phyloP scores from a whole-genome alignment of 1,284 basidiomycete species.

The Clitocybe nebularis region DNA sequence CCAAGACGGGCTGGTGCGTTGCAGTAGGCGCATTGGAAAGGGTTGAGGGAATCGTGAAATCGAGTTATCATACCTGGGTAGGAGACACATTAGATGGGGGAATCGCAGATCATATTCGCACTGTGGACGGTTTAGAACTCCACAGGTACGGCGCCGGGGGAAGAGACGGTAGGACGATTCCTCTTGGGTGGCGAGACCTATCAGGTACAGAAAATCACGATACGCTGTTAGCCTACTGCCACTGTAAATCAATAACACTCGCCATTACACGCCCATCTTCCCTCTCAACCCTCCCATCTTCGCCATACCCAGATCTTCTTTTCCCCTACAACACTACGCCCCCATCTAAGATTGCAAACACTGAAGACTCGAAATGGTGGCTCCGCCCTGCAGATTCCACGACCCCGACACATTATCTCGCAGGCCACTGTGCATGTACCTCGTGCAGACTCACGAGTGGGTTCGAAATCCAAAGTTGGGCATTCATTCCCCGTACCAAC shows the following conservation, averaged over 20 bases:
- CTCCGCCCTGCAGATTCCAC: constrained; percentile 17
- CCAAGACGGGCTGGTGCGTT: constrained; percentile 15
- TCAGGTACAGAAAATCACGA: constrained; percentile 3
- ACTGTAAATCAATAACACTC: constrained; percentile 25
- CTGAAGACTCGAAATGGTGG: constrained; percentile 31
- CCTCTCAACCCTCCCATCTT: constrained; percentile 16
- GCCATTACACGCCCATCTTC: constrained; percentile 26
- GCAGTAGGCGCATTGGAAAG: constrained; percentile 19
- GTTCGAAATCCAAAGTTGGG: constrained; percentile 29
- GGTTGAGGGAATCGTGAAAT: constrained; percentile 17
- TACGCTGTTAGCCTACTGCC: constrained; percentile 23
- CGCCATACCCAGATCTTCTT: constrained; percentile 26
- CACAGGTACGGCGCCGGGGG: constrained; percentile 8
- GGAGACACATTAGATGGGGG: constrained; percentile 24
- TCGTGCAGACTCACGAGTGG: constrained; percentile 28
- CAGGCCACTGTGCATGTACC: constrained; percentile 29
- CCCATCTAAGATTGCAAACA: constrained; percentile 21
- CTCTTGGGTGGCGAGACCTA: constrained; percentile 19
- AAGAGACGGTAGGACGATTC: constrained; percentile 16
- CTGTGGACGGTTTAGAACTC: constrained; percentile 14
- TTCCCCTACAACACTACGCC: constrained; percentile 19
- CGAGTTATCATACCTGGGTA: constrained; percentile 19
- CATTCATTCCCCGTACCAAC: constrained; percentile 26
- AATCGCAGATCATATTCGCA: constrained; percentile 16
- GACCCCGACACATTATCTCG: constrained; percentile 25